Percentiles rank a stretch among this genome's conserved stretches.
Evolutionary conservation across 345 rosid genomes (phyloP).

Genomic region (Melastoma malabathricum): DNA sequence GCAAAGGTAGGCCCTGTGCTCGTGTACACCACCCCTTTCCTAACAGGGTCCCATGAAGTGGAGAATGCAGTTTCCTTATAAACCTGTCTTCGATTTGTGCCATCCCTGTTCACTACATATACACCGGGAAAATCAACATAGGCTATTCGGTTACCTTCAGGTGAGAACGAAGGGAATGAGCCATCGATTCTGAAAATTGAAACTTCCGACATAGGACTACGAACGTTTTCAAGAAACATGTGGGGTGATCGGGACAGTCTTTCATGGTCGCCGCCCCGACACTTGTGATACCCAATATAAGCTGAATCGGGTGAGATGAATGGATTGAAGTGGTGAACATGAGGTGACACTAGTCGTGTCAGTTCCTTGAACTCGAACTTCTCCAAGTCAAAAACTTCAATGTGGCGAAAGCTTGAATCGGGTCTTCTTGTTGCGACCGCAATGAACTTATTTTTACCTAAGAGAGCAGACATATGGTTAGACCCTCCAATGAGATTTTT

Average conservation of each 20-base stretch:
- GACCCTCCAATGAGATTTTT: too few relatives aligned
- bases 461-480: not conserved
- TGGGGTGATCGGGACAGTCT: conserved; percentile 16
- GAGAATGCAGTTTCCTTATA: conserved; percentile 44
- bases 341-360: conserved; percentile 55
- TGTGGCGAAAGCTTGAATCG: conserved; percentile 45
- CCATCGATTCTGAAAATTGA: conserved; percentile 80
- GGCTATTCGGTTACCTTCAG: conserved; percentile 57
- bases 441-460: conserved; percentile 43
- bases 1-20: conserved; percentile 72
- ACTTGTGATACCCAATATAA: conserved; percentile 70
- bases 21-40: conserved; percentile 45
- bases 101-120: conserved; percentile 66
- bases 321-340: conserved; percentile 69
- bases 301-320: conserved; percentile 66
- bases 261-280: conserved; percentile 41
- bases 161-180: conserved; percentile 80
- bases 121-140: conserved; percentile 67
- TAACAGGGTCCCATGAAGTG: conserved; percentile 68
- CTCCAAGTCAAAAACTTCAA: conserved; percentile 54
- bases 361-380: conserved; percentile 44
- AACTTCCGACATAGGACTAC: conserved; percentile 31
- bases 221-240: conserved; percentile 49
- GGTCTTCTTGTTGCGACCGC: conserved; percentile 76
- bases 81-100: conserved; percentile 45